phyloP scores from a whole-genome alignment of 2,329 filamentous ascomycete species.

The Botryosphaeria agaves region DNA sequence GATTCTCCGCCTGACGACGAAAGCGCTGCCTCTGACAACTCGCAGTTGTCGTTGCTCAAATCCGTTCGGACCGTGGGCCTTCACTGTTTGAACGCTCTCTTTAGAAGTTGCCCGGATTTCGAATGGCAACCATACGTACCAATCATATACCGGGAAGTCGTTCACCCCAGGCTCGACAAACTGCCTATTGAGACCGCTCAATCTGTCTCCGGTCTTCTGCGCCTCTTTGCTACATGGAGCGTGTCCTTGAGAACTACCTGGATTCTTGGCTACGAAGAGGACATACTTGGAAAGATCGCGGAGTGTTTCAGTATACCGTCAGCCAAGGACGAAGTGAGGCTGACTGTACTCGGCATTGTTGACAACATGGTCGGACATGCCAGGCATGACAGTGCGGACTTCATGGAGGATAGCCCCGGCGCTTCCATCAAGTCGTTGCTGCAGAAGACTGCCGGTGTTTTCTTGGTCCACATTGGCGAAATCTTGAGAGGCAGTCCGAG shows the following conservation, averaged over 20 bases:
- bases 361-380: slow-evolving; percentile 44
- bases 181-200: slow-evolving; percentile 77
- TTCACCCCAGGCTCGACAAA: slow-evolving; percentile 60
- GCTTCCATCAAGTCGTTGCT: no score
- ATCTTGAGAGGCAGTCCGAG: slow-evolving; percentile 42
- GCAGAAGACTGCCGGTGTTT: slow-evolving; percentile 39
- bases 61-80: slow-evolving; percentile 55
- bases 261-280: slow-evolving; percentile 45
- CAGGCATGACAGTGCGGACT: slow-evolving; percentile 31
- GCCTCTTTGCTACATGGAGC: slow-evolving; percentile 69
- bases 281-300: slow-evolving; percentile 51
- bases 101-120: slow-evolving; percentile 52
- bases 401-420: no score
- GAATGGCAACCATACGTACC: slow-evolving; percentile 57
- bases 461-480: slow-evolving; percentile 37
- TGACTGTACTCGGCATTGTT: slow-evolving; percentile 63
- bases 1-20: slow-evolving; percentile 12
- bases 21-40: slow-evolving; percentile 13
- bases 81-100: slow-evolving; percentile 66
- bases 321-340: slow-evolving; percentile 71
- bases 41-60: slow-evolving; percentile 40
- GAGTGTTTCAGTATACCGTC: slow-evolving; percentile 55
- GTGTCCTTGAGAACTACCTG: slow-evolving; percentile 45
- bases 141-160: slow-evolving; percentile 53
- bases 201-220: slow-evolving; percentile 67